A percentile compares a stretch with the other conserved stretches of the same genome.
phyloP scores from a whole-genome alignment of 768 basidiomycete genomes.

The Xerocomellus chrysenteron region DNA sequence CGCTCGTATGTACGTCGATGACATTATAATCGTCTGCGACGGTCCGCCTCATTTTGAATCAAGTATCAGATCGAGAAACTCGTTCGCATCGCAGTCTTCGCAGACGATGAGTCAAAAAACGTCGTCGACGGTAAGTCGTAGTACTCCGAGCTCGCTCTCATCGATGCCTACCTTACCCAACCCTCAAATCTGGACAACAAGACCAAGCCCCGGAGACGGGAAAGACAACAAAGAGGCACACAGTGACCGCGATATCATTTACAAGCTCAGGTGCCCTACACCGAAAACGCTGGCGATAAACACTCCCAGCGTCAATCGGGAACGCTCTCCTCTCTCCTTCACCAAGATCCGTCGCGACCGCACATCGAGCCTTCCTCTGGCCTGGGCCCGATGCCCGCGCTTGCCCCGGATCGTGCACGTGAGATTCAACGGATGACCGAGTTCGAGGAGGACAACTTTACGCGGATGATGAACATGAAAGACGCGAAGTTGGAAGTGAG shows the following conservation, averaged over 20 bases:
- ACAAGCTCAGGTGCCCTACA: slow-evolving; percentile 85
- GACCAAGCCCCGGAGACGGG: slow-evolving; percentile 34
- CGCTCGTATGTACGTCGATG: too few relatives aligned
- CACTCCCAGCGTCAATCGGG: slow-evolving; percentile 51
- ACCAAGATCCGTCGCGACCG: slow-evolving; percentile 58
- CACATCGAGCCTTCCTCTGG: slow-evolving; percentile 72
- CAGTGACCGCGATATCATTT: slow-evolving; percentile 49
- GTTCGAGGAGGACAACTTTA: slow-evolving; percentile 95
- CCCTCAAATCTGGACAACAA: slow-evolving; percentile 59
- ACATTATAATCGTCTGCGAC: too few relatives aligned
- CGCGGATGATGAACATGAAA: slow-evolving; percentile 87
- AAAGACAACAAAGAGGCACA: slow-evolving; percentile 15
- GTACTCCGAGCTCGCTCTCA: background rate
- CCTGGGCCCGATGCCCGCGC: slow-evolving; percentile 58
- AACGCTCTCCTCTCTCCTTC: slow-evolving; percentile 55
- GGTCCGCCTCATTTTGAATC: too few relatives aligned
- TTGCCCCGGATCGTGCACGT: slow-evolving; percentile 63
- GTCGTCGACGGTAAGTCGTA: too few relatives aligned
- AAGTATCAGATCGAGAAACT: too few relatives aligned
- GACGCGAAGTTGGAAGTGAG: slow-evolving; percentile 68
- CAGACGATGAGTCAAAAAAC: too few relatives aligned
- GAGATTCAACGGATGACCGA: slow-evolving; percentile 79
- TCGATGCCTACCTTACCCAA: slow-evolving; percentile 59
- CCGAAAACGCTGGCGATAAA: slow-evolving; percentile 50
- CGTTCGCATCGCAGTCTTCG: too few relatives aligned